phyloP scores from a whole-genome alignment of 2,329 filamentous ascomycete species.

The Colletotrichum paranaense region DNA sequence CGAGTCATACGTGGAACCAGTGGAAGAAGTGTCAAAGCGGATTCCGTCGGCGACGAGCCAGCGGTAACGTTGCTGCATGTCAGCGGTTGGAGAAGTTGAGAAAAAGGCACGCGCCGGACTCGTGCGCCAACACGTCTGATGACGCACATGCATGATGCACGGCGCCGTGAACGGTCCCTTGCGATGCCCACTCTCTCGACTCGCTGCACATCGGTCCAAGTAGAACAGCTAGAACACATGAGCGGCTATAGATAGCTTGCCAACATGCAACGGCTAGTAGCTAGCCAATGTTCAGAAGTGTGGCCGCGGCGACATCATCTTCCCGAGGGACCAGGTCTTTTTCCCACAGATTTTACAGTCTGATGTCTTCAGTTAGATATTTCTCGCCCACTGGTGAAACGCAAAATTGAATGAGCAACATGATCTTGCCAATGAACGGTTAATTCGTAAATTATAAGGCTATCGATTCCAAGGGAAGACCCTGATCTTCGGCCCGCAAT shows the following conservation, averaged over 20 bases:
- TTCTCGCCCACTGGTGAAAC: conserved; percentile 8
- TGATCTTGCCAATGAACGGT: background rate
- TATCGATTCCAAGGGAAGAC: conserved; percentile 1
- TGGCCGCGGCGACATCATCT: background rate
- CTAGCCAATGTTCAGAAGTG: no score
- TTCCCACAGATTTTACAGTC: background rate
- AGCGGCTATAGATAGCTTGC: background rate
- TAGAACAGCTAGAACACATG: background rate
- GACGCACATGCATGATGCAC: conserved; percentile 25
- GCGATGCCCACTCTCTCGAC: background rate
- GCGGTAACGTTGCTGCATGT: background rate
- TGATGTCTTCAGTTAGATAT: no score
- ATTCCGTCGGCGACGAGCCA: background rate
- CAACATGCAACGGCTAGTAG: background rate
- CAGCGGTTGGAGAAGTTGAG: background rate
- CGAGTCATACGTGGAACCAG: background rate
- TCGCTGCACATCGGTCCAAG: background rate
- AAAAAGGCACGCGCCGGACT: background rate
- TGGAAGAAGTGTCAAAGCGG: no score
- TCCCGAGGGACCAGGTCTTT: background rate
- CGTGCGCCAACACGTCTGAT: conserved; percentile 5
- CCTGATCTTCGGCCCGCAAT: conserved; percentile 5
- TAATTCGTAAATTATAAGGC: background rate
- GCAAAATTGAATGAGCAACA: background rate
- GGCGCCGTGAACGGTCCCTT: conserved; percentile 10